Percentiles rank a stretch among this genome's conserved stretches.
Evolutionary conservation across 768 basidiomycete species (phyloP).

Genomic region (Panaeolus cyanescens): DNA sequence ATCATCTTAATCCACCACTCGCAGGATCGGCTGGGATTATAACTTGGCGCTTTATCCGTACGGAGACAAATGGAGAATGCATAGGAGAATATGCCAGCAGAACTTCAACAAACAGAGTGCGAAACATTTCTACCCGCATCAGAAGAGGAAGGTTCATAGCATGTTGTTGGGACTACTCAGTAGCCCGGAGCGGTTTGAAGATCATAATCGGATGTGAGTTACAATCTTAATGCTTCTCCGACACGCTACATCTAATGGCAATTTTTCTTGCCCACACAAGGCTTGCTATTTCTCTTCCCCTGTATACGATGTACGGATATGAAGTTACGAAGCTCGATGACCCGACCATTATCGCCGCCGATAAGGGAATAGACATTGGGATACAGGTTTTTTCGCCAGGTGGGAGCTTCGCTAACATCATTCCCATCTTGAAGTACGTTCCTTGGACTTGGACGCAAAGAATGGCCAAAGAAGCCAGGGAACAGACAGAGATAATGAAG

Average conservation of each 20-base stretch:
- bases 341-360: conserved; percentile 11
- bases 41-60: conserved; percentile 33
- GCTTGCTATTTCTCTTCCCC: conserved; percentile 11
- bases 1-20: neutral
- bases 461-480: conserved; percentile 4
- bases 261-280: neutral
- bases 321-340: conserved; percentile 14
- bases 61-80: conserved; percentile 34
- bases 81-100: conserved; percentile 36
- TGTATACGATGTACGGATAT: conserved; percentile 19
- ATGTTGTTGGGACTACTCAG: conserved; percentile 27
- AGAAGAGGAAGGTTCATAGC: conserved; percentile 25
- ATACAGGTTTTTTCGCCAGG: conserved; percentile 8
- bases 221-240: neutral
- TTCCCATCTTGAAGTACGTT: conserved; percentile 13
- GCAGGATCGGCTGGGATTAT: conserved; percentile 34
- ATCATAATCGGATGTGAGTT: conserved; percentile 8
- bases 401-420: conserved; percentile 8
- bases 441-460: conserved; percentile 10
- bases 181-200: neutral
- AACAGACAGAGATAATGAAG: conserved; percentile 9
- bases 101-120: conserved; percentile 25
- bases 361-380: neutral
- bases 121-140: conserved; percentile 23
- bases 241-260: neutral